Evolutionary conservation across 164 flowering plant species (phyloP).

Genomic region (Cinnamomum chago): DNA sequence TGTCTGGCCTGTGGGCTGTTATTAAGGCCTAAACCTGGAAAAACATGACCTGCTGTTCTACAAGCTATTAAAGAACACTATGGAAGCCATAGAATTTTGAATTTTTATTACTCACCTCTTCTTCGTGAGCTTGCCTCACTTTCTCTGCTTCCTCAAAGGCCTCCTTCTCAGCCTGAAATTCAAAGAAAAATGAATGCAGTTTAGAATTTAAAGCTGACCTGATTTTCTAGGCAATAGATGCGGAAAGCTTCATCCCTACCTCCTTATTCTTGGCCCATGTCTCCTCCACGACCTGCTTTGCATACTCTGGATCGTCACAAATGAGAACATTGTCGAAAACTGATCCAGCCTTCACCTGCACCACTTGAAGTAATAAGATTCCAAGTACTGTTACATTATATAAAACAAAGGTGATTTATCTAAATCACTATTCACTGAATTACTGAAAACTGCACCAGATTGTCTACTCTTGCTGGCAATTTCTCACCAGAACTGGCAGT

Average conservation of each 20-base stretch:
- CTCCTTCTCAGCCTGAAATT: slow-evolving; percentile 64
- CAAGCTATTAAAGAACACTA: not conserved
- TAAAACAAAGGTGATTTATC: no score
- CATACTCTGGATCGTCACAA: slow-evolving; percentile 69
- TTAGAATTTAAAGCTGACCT: not conserved
- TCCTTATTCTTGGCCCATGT: slow-evolving; percentile 39
- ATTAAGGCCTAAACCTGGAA: no score
- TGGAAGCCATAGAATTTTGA: not conserved
- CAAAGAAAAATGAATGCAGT: not conserved
- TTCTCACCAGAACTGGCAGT: no score
- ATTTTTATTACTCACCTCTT: slow-evolving; percentile 41
- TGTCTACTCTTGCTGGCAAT: no score
- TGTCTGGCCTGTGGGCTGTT: no score
- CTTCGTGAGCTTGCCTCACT: slow-evolving; percentile 63
- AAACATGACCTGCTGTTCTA: no score
- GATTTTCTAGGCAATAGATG: not conserved
- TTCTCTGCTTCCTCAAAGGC: slow-evolving; percentile 87
- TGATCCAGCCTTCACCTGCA: slow-evolving; percentile 85
- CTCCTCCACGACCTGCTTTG: slow-evolving; percentile 54
- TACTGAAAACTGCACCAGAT: no score
- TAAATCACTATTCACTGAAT: no score
- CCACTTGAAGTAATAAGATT: slow-evolving; percentile 4
- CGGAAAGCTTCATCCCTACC: slow-evolving; percentile 20
- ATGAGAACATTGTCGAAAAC: slow-evolving; percentile 66
- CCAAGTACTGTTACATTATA: no score